These are phyloP conservation scores for Cercospora sojina DNA, from an alignment of 2,329 filamentous ascomycete genomes.

Conservation along the genomic window DNA sequence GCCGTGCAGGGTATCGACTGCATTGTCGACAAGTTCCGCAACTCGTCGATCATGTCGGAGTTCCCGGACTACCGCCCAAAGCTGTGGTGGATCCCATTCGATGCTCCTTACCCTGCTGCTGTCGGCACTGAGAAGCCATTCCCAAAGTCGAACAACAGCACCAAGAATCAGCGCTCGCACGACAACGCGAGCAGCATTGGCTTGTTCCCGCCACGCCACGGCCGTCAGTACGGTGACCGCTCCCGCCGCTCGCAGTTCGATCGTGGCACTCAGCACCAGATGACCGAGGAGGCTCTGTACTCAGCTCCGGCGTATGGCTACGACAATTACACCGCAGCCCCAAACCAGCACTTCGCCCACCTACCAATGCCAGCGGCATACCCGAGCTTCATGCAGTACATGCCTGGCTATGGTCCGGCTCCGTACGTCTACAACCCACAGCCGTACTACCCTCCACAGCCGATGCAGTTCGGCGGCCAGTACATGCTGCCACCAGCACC, in stretches of 20 bases:
- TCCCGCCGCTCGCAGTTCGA: conserved; percentile 77
- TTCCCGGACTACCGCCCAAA: conserved; percentile 78
- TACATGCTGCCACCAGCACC: neutral
- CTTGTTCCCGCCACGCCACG: conserved; percentile 78
- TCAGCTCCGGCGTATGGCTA: conserved; percentile 9
- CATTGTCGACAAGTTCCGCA: conserved; percentile 90
- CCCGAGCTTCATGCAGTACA: neutral
- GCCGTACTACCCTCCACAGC: neutral
- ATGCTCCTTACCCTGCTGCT: conserved; percentile 42
- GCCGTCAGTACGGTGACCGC: conserved; percentile 66
- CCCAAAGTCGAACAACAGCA: conserved; percentile 75
- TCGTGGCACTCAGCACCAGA: conserved; percentile 62
- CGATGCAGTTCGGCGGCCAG: neutral
- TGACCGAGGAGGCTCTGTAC: conserved; percentile 33
- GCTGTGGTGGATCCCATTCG: conserved; percentile 59
- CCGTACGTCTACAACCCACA: neutral
- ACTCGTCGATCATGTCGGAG: conserved; percentile 94
- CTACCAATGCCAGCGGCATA: neutral
- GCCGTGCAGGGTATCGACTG: conserved; percentile 93
- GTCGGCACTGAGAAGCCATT: conserved; percentile 73
- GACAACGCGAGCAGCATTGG: conserved; percentile 85
- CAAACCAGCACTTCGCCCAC: neutral
- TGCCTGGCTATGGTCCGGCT: neutral
- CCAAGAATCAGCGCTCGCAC: conserved; percentile 82
- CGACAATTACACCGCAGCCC: conserved; percentile 10